phyloP scores from a whole-genome alignment of 1,139 yeast species.

The Kurtzmaniella quercitrusa region DNA sequence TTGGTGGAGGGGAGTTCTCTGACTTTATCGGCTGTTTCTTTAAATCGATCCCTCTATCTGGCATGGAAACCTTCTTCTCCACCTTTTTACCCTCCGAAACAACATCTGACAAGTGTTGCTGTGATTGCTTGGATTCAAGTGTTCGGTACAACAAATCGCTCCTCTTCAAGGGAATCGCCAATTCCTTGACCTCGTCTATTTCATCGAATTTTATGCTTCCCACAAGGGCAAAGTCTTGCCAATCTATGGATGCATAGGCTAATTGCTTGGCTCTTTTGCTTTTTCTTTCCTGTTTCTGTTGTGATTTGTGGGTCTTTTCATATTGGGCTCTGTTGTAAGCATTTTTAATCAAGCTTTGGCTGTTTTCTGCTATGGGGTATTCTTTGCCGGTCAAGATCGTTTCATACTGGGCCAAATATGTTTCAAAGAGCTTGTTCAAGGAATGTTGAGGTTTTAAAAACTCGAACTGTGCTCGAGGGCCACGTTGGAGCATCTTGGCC shows the following conservation, averaged over 20 bases:
- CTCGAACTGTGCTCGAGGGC: slow-evolving; percentile 53
- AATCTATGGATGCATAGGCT: slow-evolving; percentile 74
- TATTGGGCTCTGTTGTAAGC: slow-evolving; percentile 60
- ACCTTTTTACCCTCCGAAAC: slow-evolving; percentile 1
- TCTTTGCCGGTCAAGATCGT: slow-evolving; percentile 19
- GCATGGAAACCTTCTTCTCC: too few species aligned
- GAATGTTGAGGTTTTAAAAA: slow-evolving; percentile 64
- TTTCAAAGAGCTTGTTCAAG: slow-evolving; percentile 47
- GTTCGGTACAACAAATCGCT: slow-evolving; percentile 61
- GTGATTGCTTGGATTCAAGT: slow-evolving; percentile 32
- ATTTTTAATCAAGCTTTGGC: slow-evolving; percentile 35
- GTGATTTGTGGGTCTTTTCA: slow-evolving; percentile 30
- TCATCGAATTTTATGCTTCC: slow-evolving; percentile 67
- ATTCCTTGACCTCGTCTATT: slow-evolving; percentile 57
- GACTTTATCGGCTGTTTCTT: slow-evolving; percentile 1
- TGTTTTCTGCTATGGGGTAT: slow-evolving; percentile 13
- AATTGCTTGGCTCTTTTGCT: slow-evolving; percentile 31
- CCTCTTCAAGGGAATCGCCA: slow-evolving; percentile 58
- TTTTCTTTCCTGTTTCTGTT: slow-evolving; percentile 27
- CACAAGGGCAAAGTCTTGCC: slow-evolving; percentile 78
- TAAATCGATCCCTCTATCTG: slow-evolving; percentile 5
- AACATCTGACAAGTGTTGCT: slow-evolving; percentile 1
- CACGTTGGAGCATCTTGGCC: slow-evolving; percentile 29
- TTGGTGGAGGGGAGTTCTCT: slow-evolving; percentile 14
- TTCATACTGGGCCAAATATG: slow-evolving; percentile 55